Base-by-base conservation (phyloP, 495 filamentous ascomycete species). In the Xylaria cubensis region DNA sequence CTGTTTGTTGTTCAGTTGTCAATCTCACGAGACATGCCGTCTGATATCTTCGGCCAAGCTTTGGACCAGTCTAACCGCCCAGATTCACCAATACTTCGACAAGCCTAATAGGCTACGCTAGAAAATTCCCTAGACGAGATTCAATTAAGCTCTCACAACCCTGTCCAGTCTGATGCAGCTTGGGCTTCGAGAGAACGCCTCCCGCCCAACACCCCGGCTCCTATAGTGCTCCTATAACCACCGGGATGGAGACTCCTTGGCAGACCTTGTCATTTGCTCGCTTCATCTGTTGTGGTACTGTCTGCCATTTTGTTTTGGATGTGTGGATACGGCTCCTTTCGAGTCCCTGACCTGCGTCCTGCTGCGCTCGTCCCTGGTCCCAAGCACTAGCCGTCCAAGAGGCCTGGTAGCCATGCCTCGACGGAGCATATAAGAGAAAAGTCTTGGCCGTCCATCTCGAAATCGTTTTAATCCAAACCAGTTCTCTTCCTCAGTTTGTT, bases 291-390 rank as follows among this genome's bases (percentile, higher is more conserved):
- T 51, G 55, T 69, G 42, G 17, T 62, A 59, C 17, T 75, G 67
- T 75, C 75, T 77, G 80, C 79, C 77, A 75, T 73, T 76, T 75
- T 73, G 84, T 85, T 84, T 84, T 84, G 82, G 75, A 79, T 80
- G 78, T 80, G 81, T 83, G 82, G 83, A 80, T 83, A 79, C 79
- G 73, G 76, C 76, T 79, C 81, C 78, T 80, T 76, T 73, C 70
- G 74, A 69, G 71, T 72, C 77, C 77, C 74, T 70, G 73, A 56
- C 70, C 44, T 39, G 32, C 68, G 61, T 44, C 61, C 61, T 64
- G 61, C 61, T 64, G 61, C 61, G 58, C 61, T 79, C 75, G 75
- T 74, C 51, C 73, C 71, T 73, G 74, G 75, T 77, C 70, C 71
- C 75, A 51, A 71, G 75, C 75, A 76, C 62, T 68, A 72, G 62